Evolutionary conservation across 23 red algal genomes (phyloP), one percentile per base, ranked within the genome.

Genomic region (Gracilaria gracilis): DNA sequence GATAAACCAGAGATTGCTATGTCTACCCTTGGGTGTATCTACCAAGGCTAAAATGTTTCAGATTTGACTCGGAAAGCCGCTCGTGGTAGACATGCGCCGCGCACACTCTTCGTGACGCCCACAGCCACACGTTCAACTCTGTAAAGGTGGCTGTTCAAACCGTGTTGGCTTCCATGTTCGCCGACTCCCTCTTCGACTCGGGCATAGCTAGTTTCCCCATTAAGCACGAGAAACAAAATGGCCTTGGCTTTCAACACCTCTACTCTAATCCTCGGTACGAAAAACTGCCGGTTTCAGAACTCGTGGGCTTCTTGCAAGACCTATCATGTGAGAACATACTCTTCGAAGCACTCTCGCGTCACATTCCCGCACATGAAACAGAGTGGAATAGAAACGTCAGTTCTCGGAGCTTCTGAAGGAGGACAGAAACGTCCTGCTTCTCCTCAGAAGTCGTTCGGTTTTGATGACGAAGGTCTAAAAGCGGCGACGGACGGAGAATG

Each of bases 401-500:
- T 71, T 17, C 12, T 36, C n/a, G 25, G 4, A 40, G 1, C 34
- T 75, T 75, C 36, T 5, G 28, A 33, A 35, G 65, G 5, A 23
- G 42, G 42, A 46, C 69, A 21, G 5, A 35, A 40, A 5, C 69
- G 14, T 7, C 44, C 69, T 47, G 20, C 5, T 19, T 19, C 8
- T 7, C 39, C 69, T 9, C 17, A 17, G 1, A 0, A 35, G 9
- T 75, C 69, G 17, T 81, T 55, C 55, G 77, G 77, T 8, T 89
- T 89, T 37, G 53, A 24, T 24, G 27, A 80, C 55, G 35, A 16
- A 16, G 71, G 42, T n/a, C 84, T 88, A 23, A 67, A 38, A 46
- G 7, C 13, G 9, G 73, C 70, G 9, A 74, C 59, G 20, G 50
- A 76, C 17, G 91, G 91, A 21, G 91, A 94, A 62, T 94, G 91